Evolutionary conservation across 2,329 filamentous ascomycete species (phyloP).

Genomic region (Aaosphaeria arxii): DNA sequence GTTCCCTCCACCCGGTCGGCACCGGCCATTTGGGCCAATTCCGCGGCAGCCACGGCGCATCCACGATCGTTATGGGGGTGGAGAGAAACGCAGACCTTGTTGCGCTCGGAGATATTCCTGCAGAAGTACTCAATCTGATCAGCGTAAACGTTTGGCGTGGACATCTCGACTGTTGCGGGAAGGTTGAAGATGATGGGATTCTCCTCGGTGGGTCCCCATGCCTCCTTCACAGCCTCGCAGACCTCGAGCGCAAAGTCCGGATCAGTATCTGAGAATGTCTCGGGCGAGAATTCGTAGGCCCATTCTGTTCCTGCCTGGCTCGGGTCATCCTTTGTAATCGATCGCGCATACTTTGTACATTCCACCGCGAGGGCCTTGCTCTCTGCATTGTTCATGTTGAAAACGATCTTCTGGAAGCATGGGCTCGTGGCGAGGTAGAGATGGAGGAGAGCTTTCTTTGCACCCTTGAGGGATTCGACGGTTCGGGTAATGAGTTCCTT

Average conservation of each 20-base stretch:
- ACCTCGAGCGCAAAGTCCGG: conserved; percentile 79
- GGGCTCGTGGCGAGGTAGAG: conserved; percentile 95
- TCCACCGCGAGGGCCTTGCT: conserved; percentile 77
- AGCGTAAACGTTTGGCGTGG: conserved; percentile 92
- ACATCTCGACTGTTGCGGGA: conserved; percentile 91
- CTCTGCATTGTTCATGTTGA: conserved; percentile 81
- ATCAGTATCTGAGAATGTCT: conserved; percentile 86
- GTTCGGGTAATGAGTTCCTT: conserved; percentile 87
- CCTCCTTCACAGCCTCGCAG: conserved; percentile 89
- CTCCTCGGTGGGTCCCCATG: conserved; percentile 79
- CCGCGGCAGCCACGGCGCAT: conserved; percentile 83
- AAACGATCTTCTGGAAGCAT: conserved; percentile 90
- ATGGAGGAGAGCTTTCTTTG: conserved; percentile 92
- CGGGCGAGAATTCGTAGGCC: conserved; percentile 80
- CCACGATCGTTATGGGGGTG: conserved; percentile 96
- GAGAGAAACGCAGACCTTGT: conserved; percentile 84
- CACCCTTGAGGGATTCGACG: conserved; percentile 81
- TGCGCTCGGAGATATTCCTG: conserved; percentile 74
- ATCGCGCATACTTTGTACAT: conserved; percentile 82
- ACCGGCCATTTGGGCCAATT: conserved; percentile 93
- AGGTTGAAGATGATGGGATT: conserved; percentile 94
- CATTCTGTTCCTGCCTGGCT: conserved; percentile 59
- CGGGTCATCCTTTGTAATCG: conserved; percentile 80
- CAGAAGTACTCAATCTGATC: conserved; percentile 98
- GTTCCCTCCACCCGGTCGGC: conserved; percentile 93